phyloP scores from a whole-genome alignment of 768 basidiomycete genomes.

The Cubamyces sp. region DNA sequence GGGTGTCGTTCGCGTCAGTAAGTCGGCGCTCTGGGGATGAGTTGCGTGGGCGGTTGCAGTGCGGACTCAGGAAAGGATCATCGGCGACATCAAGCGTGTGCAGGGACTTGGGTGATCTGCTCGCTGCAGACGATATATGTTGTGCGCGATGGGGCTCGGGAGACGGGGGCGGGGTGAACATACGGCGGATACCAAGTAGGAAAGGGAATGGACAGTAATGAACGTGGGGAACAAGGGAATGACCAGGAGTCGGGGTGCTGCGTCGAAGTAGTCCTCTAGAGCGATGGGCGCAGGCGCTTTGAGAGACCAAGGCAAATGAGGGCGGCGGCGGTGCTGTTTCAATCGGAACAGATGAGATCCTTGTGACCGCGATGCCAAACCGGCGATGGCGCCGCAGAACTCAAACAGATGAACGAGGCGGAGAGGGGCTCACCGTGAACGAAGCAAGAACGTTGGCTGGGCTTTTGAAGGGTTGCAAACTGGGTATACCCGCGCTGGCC shows the following conservation, averaged over 20 bases:
- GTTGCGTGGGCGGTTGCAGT: constrained; percentile 4
- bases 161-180: constrained; percentile 46
- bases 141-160: constrained; percentile 28
- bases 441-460: neutral
- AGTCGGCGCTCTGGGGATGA: constrained; percentile 12
- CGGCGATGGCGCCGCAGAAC: neutral
- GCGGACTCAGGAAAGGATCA: constrained; percentile 13
- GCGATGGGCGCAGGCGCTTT: constrained; percentile 15
- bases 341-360: constrained; percentile 18
- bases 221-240: constrained; percentile 21
- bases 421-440: neutral
- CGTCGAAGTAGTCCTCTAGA: constrained; percentile 5
- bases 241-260: constrained; percentile 8
- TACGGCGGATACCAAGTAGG: constrained; percentile 21
- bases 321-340: constrained; percentile 19
- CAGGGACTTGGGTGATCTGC: constrained; percentile 2
- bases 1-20: neutral
- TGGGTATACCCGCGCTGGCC: neutral
- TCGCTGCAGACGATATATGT: constrained; percentile 1
- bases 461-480: neutral
- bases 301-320: neutral
- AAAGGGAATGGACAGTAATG: constrained; percentile 14
- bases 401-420: neutral
- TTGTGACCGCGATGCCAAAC: constrained; percentile 4
- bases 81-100: constrained; percentile 11